phyloP scores from a whole-genome alignment of 495 filamentous ascomycete species.

The Aspergillus bridgeri region DNA sequence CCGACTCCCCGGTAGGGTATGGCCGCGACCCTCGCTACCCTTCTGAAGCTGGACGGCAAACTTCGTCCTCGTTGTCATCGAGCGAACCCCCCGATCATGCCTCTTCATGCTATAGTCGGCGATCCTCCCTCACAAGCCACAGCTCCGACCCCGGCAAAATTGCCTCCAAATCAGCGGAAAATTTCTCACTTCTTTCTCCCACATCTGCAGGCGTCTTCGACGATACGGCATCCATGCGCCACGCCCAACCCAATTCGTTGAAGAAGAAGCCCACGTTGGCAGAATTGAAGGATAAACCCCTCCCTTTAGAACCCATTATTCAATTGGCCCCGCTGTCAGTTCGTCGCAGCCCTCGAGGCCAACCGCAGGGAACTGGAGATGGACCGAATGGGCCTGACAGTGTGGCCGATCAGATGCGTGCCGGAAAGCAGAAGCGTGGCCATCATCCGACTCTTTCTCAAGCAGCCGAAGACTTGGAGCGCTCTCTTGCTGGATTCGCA shows the following conservation, averaged over 20 bases:
- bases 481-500: slow-evolving; percentile 21
- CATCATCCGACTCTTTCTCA: slow-evolving; percentile 28
- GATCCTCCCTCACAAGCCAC: slow-evolving; percentile 33
- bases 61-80: slow-evolving; percentile 22
- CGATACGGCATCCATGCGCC: slow-evolving; percentile 16
- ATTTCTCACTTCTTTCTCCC: slow-evolving; percentile 38
- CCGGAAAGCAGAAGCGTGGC: slow-evolving; percentile 10
- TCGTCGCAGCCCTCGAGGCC: slow-evolving; percentile 14
- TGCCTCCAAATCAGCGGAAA: slow-evolving; percentile 21
- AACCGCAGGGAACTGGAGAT: not conserved
- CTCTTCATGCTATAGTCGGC: slow-evolving; percentile 38
- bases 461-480: slow-evolving; percentile 33
- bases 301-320: slow-evolving; percentile 42
- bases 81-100: slow-evolving; percentile 23
- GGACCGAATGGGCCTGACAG: not conserved
- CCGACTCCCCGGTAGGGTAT: not conserved
- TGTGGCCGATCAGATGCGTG: not conserved
- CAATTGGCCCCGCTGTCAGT: slow-evolving; percentile 31
- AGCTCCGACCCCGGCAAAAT: slow-evolving; percentile 13
- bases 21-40: not conserved
- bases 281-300: slow-evolving; percentile 43
- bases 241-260: slow-evolving; percentile 9
- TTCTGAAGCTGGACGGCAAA: slow-evolving; percentile 4
- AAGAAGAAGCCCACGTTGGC: slow-evolving; percentile 19
- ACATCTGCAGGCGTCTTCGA: slow-evolving; percentile 43